Percentiles rank a stretch among this genome's conserved stretches.
These are phyloP conservation scores for Solanum tarapatanum DNA, from an alignment of 257 asterid species.

Conservation along the genomic window DNA sequence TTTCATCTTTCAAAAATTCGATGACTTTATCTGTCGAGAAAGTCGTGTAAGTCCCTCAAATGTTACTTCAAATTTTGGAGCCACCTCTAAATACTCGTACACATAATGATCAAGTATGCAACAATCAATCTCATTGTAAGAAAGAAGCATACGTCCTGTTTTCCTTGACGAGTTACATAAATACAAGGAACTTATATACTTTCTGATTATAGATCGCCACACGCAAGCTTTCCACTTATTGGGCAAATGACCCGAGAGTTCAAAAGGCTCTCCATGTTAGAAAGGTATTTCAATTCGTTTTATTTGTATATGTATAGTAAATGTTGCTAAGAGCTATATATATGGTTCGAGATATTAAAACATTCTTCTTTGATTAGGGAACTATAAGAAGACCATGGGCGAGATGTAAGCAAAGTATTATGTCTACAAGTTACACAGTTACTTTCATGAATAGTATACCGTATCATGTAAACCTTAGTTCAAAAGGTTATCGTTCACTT, in stretches of 20 bases:
- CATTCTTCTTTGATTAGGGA: no score
- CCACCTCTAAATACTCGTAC: not conserved
- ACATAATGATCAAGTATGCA: not conserved
- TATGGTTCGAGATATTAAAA: not conserved
- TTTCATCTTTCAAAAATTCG: not conserved
- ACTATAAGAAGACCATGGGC: not conserved
- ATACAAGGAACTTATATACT: no score
- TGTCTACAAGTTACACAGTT: fast-evolving
- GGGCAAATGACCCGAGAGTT: no score
- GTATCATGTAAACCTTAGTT: not conserved
- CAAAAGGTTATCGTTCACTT: not conserved
- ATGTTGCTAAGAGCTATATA: not conserved
- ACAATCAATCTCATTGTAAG: not conserved
- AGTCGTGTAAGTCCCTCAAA: not conserved
- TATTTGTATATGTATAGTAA: no score
- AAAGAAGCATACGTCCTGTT: not conserved
- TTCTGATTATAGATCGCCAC: not conserved
- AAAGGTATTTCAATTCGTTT: no score
- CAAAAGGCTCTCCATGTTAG: no score
- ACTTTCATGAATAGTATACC: not conserved
- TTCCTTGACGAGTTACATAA: not conserved
- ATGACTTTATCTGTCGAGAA: not conserved
- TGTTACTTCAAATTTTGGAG: not conserved
- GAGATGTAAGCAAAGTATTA: not conserved
- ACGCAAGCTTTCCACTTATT: no score